Percentiles rank a stretch among this genome's conserved stretches.
Evolutionary conservation across 257 asterid genomes (phyloP).

Genomic region (Ilex asprella): DNA sequence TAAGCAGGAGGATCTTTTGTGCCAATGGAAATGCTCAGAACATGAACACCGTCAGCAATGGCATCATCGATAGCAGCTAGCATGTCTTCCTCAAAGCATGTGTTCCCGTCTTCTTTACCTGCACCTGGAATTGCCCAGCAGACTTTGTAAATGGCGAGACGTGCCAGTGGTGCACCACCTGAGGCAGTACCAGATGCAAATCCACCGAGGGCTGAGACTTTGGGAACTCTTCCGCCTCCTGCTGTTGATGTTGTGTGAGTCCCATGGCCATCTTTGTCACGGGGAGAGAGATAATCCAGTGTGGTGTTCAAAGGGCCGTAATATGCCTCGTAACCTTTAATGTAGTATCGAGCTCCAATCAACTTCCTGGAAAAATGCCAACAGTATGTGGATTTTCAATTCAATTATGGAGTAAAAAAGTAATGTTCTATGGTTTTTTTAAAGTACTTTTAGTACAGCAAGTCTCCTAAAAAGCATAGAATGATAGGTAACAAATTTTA

Average conservation of each 20-base stretch:
- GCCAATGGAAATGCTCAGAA: constrained; percentile 30
- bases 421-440: neutral
- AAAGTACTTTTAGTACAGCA: neutral
- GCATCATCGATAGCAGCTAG: constrained; percentile 47
- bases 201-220: constrained; percentile 33
- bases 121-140: constrained; percentile 31
- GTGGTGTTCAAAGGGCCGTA: constrained; percentile 22
- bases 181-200: constrained; percentile 32
- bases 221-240: constrained; percentile 31
- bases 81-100: constrained; percentile 26
- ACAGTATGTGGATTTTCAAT: no score
- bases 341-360: constrained; percentile 42
- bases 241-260: constrained; percentile 40
- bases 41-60: constrained; percentile 36
- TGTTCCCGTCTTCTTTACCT: constrained; percentile 3
- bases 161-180: constrained; percentile 42
- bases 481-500: neutral
- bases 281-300: constrained; percentile 25
- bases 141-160: constrained; percentile 34
- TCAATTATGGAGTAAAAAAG: no score
- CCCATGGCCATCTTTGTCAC: constrained; percentile 40
- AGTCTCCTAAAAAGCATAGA: neutral
- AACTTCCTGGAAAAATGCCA: constrained; percentile 21
- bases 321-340: constrained; percentile 22
- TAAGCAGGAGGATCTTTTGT: constrained; percentile 10